Conservation (phyloP, 2,329 filamentous ascomycete genomes). For the Fusarium dimerum region DNA sequence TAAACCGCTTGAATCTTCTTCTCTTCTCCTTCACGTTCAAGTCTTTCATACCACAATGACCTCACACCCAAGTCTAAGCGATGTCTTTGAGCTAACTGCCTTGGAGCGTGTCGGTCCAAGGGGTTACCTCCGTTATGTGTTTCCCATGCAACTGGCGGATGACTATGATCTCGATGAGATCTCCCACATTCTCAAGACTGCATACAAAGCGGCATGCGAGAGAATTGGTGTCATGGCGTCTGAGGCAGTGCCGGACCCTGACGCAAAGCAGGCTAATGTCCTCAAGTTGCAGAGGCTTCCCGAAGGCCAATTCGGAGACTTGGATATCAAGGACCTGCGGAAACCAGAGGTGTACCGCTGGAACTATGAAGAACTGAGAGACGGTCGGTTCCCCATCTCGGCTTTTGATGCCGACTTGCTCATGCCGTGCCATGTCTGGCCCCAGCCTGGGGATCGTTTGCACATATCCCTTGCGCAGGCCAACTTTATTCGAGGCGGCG, state of each 20-base stretch:
- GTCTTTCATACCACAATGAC: too few relatives aligned
- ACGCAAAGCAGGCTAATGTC: conserved; percentile 6
- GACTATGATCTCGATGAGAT: background rate
- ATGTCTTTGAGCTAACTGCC: conserved; percentile 1
- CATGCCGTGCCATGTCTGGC: conserved; percentile 8
- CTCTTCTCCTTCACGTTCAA: too few relatives aligned
- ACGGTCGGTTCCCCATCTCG: conserved; percentile 5
- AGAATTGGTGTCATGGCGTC: conserved; percentile 6
- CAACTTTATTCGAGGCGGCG: conserved; percentile 12
- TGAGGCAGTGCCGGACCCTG: conserved; percentile 8
- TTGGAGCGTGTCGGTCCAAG: conserved; percentile 11
- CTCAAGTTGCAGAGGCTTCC: conserved; percentile 8
- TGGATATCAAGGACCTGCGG: conserved; percentile 3
- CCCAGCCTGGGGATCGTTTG: background rate
- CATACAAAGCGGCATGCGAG: conserved; percentile 6
- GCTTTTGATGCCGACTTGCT: conserved; percentile 9
- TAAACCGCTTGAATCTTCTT: too few relatives aligned
- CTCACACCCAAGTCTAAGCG: too few relatives aligned
- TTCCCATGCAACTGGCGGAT: conserved; percentile 4
- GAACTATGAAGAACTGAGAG: conserved; percentile 7
- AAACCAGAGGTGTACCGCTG: background rate
- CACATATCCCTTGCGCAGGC: conserved; percentile 7
- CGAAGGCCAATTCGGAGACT: background rate
- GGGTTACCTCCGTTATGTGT: conserved; percentile 15
- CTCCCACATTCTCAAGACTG: background rate